Percentiles rank a stretch among this genome's conserved stretches.
These are phyloP conservation scores for Pistacia atlantica DNA, from an alignment of 345 rosid genomes.

Conservation along the genomic window DNA sequence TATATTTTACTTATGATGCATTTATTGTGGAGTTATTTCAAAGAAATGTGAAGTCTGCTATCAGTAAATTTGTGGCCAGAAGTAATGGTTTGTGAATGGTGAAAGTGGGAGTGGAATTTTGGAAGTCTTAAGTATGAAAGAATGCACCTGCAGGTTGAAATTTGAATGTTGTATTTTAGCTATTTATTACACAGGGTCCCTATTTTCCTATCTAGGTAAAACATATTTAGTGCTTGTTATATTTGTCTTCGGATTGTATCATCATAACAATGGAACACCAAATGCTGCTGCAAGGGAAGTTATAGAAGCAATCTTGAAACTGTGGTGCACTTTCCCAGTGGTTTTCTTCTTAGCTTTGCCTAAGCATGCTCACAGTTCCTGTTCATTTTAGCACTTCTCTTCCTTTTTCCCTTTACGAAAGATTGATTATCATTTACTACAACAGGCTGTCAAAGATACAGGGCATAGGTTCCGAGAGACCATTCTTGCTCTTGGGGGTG, in stretches of 20 bases:
- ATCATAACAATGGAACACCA: not conserved
- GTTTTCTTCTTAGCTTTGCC: not conserved
- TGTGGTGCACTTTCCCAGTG: not conserved
- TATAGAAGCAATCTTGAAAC: not conserved
- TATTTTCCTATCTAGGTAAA: not conserved
- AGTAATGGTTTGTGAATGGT: not conserved
- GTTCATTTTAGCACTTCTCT: not conserved
- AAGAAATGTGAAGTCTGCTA: not conserved
- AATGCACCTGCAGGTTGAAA: not conserved
- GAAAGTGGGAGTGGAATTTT: not conserved
- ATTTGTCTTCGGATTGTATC: not conserved
- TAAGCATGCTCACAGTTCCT: not conserved
- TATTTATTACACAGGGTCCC: not conserved
- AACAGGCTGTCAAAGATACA: conserved; percentile 83
- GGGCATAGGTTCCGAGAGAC: conserved; percentile 81
- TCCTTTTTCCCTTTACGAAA: not conserved
- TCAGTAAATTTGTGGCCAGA: not conserved
- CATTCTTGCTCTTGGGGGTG: conserved; percentile 92
- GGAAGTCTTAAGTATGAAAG: not conserved
- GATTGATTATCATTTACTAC: conserved; percentile 9
- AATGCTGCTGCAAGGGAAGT: not conserved
- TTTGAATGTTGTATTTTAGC: not conserved
- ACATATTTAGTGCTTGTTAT: not conserved
- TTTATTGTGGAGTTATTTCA: not conserved
- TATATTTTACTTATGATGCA: not conserved